Percentiles rank a stretch among this genome's conserved stretches.
Evolutionary conservation across 164 flowering plant genomes (phyloP).

Genomic region (Nymphaea colorata): DNA sequence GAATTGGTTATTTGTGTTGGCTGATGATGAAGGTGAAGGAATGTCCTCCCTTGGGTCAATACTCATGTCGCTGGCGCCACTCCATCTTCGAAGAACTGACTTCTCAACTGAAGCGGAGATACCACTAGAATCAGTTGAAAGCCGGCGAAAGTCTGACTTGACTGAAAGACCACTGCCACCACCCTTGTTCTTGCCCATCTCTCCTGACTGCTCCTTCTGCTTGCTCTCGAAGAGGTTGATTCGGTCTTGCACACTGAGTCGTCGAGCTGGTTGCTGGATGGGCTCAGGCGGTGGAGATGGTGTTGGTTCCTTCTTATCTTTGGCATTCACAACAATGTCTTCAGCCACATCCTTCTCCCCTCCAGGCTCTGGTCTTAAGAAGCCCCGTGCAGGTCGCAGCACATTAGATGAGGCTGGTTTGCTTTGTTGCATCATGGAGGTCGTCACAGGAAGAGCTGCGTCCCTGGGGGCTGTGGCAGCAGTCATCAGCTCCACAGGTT

Average conservation of each 20-base stretch:
- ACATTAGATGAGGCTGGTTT: background rate
- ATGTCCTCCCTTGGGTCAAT: conserved; percentile 8
- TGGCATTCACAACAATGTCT: conserved; percentile 11
- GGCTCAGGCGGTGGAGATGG: conserved; percentile 14
- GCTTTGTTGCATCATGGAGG: background rate
- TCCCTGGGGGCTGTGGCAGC: conserved; percentile 23
- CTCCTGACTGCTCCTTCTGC: conserved; percentile 56
- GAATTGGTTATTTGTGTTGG: background rate
- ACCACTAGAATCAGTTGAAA: conserved; percentile 47
- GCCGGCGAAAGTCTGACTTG: conserved; percentile 51
- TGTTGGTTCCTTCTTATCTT: conserved; percentile 12
- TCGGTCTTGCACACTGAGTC: conserved; percentile 93
- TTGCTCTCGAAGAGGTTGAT: conserved; percentile 85
- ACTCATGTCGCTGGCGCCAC: conserved; percentile 38
- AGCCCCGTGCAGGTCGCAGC: conserved; percentile 7
- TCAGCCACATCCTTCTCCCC: conserved; percentile 4
- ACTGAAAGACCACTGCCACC: conserved; percentile 41
- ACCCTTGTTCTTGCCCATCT: background rate
- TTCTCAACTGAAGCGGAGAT: conserved; percentile 22
- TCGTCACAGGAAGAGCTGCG: conserved; percentile 35
- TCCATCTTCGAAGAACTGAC: conserved; percentile 89
- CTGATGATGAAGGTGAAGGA: background rate
- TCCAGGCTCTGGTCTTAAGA: conserved; percentile 21
- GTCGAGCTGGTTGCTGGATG: conserved; percentile 38
- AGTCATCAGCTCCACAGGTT: background rate